phyloP scores from a whole-genome alignment of 768 basidiomycete species.

The Kwoniella heveanensis region DNA sequence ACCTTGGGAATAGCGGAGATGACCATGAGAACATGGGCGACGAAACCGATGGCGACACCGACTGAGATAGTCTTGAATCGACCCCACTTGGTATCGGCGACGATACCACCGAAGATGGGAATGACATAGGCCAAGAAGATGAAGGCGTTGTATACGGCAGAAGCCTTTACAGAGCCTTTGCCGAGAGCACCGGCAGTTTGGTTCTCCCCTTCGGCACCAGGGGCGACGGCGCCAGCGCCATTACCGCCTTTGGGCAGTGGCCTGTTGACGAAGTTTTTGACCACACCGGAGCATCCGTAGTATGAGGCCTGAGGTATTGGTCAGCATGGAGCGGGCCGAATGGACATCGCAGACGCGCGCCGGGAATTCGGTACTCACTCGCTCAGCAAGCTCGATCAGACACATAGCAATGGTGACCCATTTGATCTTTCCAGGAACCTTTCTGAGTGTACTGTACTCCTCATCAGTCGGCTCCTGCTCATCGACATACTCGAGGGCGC shows the following conservation, averaged over 20 bases:
- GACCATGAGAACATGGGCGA: conserved; percentile 52
- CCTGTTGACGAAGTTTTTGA: conserved; percentile 49
- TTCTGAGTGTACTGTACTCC: conserved; percentile 45
- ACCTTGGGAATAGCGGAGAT: conserved; percentile 50
- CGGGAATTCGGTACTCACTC: conserved; percentile 22
- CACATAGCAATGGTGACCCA: conserved; percentile 53
- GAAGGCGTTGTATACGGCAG: conserved; percentile 42
- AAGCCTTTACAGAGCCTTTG: conserved; percentile 39
- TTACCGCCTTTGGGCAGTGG: conserved; percentile 51
- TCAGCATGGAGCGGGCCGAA: not conserved
- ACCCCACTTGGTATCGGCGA: conserved; percentile 53
- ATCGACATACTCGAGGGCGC: conserved; percentile 18
- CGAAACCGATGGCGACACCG: conserved; percentile 43
- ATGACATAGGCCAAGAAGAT: conserved; percentile 51
- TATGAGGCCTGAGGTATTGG: conserved; percentile 37
- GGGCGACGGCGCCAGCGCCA: conserved; percentile 45
- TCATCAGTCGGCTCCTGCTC: conserved; percentile 42
- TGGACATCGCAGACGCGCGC: not conserved
- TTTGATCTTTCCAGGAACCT: conserved; percentile 30
- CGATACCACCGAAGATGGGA: conserved; percentile 53
- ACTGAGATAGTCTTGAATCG: conserved; percentile 53
- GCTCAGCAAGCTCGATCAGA: conserved; percentile 54
- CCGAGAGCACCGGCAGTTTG: conserved; percentile 51
- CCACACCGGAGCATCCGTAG: conserved; percentile 43
- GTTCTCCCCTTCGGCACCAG: conserved; percentile 33